Conservation (phyloP, 768 basidiomycete species). For the Amanita pallidorosea region DNA sequence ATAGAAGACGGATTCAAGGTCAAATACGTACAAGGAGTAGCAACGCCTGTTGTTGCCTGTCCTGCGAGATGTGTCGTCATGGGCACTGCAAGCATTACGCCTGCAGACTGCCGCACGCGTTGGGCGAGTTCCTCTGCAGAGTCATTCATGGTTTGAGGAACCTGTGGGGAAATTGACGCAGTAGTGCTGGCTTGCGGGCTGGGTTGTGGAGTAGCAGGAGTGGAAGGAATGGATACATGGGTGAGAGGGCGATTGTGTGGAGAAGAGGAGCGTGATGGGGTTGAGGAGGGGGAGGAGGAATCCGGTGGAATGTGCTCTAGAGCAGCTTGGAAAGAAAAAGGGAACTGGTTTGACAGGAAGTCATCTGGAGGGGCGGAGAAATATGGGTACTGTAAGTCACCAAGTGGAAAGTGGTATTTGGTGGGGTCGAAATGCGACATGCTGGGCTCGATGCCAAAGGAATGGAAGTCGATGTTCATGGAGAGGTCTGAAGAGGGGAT, state of each 20-base stretch:
- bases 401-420: constrained; percentile 13
- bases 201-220: constrained; percentile 36
- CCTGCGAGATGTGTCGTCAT: constrained; percentile 25
- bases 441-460: constrained; percentile 55
- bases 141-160: constrained; percentile 11
- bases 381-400: constrained; percentile 3
- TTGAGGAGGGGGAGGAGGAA: constrained; percentile 10
- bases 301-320: constrained; percentile 11
- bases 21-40: constrained; percentile 13
- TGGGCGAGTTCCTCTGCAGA: constrained; percentile 34
- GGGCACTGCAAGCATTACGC: constrained; percentile 42
- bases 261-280: constrained; percentile 13
- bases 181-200: constrained; percentile 15
- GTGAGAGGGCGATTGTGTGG: constrained; percentile 34
- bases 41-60: constrained; percentile 7
- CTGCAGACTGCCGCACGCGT: constrained; percentile 41
- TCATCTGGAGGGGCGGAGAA: constrained; percentile 12
- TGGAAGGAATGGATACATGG: constrained; percentile 43
- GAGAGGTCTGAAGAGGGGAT: constrained; percentile 17
- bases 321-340: constrained; percentile 29
- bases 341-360: constrained; percentile 19
- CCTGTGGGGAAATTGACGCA: constrained; percentile 7
- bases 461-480: constrained; percentile 56
- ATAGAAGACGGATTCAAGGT: background rate
- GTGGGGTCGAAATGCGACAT: constrained; percentile 39